Evolutionary conservation across 2,329 filamentous ascomycete genomes (phyloP), one percentile per base, ranked within the genome.

Genomic region (Cytospora leucostoma): DNA sequence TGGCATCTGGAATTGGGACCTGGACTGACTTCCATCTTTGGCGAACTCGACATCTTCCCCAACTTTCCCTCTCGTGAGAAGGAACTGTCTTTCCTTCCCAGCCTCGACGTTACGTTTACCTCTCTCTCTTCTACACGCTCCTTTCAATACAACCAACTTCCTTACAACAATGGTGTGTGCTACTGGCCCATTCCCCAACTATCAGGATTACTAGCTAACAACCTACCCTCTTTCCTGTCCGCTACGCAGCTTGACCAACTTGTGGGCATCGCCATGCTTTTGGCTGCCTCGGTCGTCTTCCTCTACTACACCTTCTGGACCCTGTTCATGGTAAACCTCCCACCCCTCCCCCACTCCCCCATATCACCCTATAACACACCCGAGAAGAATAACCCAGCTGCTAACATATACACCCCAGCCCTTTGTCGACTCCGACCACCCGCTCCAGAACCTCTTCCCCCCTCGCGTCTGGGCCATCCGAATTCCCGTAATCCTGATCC

Each of bases 381-480:
- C 53, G n/a, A 35, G 4, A 54, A 2, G 13, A 15, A 19, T 12
- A 58, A 5, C 50, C 10, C n/a, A 50, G 7, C 15, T 50, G 19
- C 67, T 64, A 54, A 69, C 64, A 55, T 44, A 35, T 7, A 27
- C 40, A 60, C 38, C 56, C 68, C 70, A 99, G 95, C 95, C 95
- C 75, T 99, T 99, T 77, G 95, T 99, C 78, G 95, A 99, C 78
- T 86, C 90, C 63, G 92, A 92, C 75, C 95, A 99, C 78, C 89
- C 92, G 63, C 89, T 98, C 64, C 95, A 99, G 76, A 90, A 90
- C 76, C 84, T 98, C 81, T 99, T 99, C 82, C 95, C 92, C 67
- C 94, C 94, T 54, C 93, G 95, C 76, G 93, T 97, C 75, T 99
- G 95, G 95, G 95, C 95, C 66, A 97, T 99, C 75, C 93, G 95